phyloP scores from a whole-genome alignment of 2,329 filamentous ascomycete genomes.

The Alternaria conjuncta region DNA sequence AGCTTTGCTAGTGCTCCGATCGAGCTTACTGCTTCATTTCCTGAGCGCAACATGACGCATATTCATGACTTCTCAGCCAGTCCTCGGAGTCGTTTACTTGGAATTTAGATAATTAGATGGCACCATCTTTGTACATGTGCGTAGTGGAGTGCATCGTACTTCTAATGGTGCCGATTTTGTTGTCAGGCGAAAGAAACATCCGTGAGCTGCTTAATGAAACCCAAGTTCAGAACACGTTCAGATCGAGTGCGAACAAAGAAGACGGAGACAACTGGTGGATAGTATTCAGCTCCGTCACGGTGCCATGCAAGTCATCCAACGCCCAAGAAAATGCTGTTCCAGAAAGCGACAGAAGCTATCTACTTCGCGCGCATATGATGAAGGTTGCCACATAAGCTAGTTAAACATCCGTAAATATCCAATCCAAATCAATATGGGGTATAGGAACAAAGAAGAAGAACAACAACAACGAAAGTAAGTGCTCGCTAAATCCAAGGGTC shows the following conservation, averaged over 20 bases:
- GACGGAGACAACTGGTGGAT: neutral
- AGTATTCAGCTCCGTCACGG: neutral
- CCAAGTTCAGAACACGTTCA: neutral
- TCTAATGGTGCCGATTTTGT: neutral
- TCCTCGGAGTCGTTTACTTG: neutral
- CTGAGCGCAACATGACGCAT: neutral
- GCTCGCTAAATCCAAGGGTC: slow-evolving; percentile 5
- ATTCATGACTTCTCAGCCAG: neutral
- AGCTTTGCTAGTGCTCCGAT: slow-evolving; percentile 4
- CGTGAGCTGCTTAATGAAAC: neutral
- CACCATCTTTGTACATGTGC: neutral
- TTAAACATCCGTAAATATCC: slow-evolving; percentile 3
- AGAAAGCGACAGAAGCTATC: neutral
- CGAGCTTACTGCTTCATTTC: neutral
- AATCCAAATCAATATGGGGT: slow-evolving; percentile 12
- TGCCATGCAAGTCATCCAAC: neutral
- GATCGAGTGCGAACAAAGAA: neutral
- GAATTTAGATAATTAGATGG: neutral
- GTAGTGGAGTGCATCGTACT: neutral
- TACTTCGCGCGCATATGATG: neutral
- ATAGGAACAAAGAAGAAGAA: slow-evolving; percentile 9
- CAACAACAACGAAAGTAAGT: slow-evolving; percentile 1
- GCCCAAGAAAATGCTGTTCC: neutral
- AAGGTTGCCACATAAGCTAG: neutral
- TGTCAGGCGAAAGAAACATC: neutral